Conservation (phyloP, 2,329 filamentous ascomycete genomes). For the Pseudovirgaria hyperparasitica region DNA sequence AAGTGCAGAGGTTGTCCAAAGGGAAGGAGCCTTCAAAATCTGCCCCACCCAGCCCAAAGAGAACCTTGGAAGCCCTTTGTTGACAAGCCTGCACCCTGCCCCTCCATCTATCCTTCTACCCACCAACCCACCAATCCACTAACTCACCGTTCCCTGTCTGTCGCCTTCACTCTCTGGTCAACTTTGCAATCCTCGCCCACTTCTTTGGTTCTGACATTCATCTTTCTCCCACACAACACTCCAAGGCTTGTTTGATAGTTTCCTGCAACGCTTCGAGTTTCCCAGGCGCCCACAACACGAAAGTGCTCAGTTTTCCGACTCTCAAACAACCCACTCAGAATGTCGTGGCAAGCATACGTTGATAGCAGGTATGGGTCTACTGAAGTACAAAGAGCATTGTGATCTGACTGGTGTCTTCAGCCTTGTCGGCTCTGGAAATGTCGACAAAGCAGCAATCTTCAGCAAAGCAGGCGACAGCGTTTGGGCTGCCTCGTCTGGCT, state of each 20-base stretch:
- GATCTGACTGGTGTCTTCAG: slow-evolving; percentile 10
- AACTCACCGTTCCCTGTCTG: neutral
- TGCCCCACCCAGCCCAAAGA: too few species aligned
- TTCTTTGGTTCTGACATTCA: neutral
- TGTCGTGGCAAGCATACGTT: slow-evolving; percentile 33
- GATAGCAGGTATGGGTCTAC: slow-evolving; percentile 21
- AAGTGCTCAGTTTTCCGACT: slow-evolving; percentile 10
- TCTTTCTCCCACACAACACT: neutral
- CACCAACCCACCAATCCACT: too few species aligned
- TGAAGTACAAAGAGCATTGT: slow-evolving; percentile 2
- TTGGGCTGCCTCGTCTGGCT: slow-evolving; percentile 76
- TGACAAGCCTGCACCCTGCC: too few species aligned
- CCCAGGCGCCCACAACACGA: too few species aligned
- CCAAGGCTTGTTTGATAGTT: neutral
- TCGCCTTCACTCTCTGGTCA: neutral
- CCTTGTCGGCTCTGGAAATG: slow-evolving; percentile 29
- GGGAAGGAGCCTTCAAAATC: too few species aligned
- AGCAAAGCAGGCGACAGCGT: slow-evolving; percentile 39
- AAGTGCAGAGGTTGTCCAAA: too few species aligned
- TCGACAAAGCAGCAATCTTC: slow-evolving; percentile 39
- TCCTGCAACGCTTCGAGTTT: slow-evolving; percentile 6
- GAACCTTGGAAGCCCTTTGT: too few species aligned
- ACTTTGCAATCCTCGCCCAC: too few species aligned
- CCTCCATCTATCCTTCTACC: too few species aligned
- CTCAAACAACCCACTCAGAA: slow-evolving; percentile 12